Conservation (phyloP, 345 rosid species). For the Gossypium thurberi region DNA sequence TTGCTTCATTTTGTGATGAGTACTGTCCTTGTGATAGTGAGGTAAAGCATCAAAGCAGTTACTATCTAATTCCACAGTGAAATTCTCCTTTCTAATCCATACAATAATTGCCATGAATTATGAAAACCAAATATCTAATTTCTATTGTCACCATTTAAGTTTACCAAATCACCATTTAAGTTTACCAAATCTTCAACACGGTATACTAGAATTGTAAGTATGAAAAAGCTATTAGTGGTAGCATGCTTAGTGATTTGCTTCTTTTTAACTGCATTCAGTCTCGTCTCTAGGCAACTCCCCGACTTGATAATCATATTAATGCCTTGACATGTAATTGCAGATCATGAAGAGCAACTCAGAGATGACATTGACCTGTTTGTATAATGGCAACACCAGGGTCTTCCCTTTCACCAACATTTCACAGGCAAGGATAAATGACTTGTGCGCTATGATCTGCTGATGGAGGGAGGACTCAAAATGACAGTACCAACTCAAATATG, state of each 20-base stretch:
- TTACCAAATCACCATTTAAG: not conserved
- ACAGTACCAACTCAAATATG: not conserved
- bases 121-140: not conserved
- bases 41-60: not conserved
- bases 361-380: conserved; percentile 61
- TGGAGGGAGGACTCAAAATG: conserved; percentile 18
- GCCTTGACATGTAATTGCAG: conserved; percentile 31
- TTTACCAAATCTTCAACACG: not conserved
- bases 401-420: conserved; percentile 61
- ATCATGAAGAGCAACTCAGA: conserved; percentile 42
- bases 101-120: not conserved
- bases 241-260: not conserved
- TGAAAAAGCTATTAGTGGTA: not conserved
- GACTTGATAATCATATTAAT: not conserved
- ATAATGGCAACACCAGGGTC: conserved; percentile 57
- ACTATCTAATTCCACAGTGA: not conserved
- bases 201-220: not conserved
- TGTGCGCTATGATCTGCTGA: conserved; percentile 72
- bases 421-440: conserved; percentile 46
- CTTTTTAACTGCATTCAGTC: not conserved
- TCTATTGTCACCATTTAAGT: not conserved
- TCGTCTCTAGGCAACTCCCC: not conserved
- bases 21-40: not conserved
- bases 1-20: not conserved
- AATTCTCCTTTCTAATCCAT: not conserved